Percentiles rank a stretch among this genome's conserved stretches.
Conservation (phyloP, 1,284 basidiomycete species). For the Fomitopsis palustris region DNA sequence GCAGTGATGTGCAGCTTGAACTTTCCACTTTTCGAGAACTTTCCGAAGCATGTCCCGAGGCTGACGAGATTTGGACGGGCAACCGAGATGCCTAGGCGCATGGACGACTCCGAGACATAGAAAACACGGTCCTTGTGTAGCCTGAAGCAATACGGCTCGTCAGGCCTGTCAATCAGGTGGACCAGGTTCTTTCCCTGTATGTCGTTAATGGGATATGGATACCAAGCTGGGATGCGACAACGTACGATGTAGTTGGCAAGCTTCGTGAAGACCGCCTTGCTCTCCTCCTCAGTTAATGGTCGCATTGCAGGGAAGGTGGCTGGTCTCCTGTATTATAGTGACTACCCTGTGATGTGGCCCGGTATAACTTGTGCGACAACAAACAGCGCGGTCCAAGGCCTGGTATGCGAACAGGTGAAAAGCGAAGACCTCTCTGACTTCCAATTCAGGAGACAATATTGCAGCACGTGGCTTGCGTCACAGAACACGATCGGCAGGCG, state of each 20-base stretch:
- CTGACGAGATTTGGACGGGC: slow-evolving; percentile 92
- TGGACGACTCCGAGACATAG: slow-evolving; percentile 91
- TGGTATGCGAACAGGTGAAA: background rate
- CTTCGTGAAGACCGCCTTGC: slow-evolving; percentile 85
- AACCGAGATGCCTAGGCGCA: slow-evolving; percentile 90
- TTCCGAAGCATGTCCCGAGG: slow-evolving; percentile 96
- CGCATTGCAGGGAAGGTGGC: slow-evolving; percentile 49
- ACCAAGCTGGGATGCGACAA: too few species aligned
- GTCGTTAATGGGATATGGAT: too few species aligned
- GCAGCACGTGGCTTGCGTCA: background rate
- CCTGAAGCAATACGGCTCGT: slow-evolving; percentile 89
- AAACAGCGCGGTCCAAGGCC: too few species aligned
- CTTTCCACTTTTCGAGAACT: slow-evolving; percentile 96
- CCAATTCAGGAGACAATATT: background rate
- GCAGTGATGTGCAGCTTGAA: slow-evolving; percentile 97
- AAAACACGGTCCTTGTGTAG: slow-evolving; percentile 89
- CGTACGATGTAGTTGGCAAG: slow-evolving; percentile 87
- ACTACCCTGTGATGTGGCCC: too few species aligned
- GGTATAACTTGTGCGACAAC: too few species aligned
- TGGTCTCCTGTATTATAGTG: too few species aligned
- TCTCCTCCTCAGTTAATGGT: slow-evolving; percentile 84
- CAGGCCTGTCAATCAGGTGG: slow-evolving; percentile 81
- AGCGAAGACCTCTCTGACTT: background rate
- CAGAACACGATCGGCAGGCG: background rate
- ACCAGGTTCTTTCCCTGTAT: slow-evolving; percentile 85